Evolutionary conservation across 805 yeast species (phyloP), one percentile per base, ranked within the genome.

Genomic region (Cyberlindnera misumaiensis): DNA sequence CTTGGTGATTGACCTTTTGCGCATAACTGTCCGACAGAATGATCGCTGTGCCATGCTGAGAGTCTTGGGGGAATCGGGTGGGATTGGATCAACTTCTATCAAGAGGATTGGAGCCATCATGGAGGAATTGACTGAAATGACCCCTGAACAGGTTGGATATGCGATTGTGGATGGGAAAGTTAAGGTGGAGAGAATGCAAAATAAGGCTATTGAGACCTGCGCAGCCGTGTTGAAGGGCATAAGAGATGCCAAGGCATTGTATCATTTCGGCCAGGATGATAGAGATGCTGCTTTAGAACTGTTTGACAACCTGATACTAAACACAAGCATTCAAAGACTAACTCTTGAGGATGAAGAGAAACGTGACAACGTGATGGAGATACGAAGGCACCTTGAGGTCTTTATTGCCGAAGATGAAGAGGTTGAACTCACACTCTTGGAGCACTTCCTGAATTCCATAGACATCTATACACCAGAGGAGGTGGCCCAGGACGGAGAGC

Each of bases 11-110:
- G 83, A 81, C 51, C 77, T 79, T 46, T 53, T 90, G 20, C 68
- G 87, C 25, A 75, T 80, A 2, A 63, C 84, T 5, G 67, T 73
- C 4, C 72, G 80, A 20, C 74, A 70, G 17, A 56, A 61, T 37
- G 95, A 87, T 53, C 62, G 71, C 41, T 55, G 75, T 22, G 84
- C 95, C 0, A 64, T 75, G 26, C 45, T 73, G 26, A 60, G 86
- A 26, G 66, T 65, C 37, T 65, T 76, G 28, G 45, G 42, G 2
- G 13, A 15, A 8, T 61, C 80, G 40, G 38, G 35, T 10, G 89
- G 93, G 0, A 52, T 87, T 9, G 96, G 96, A 0, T 67, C 63
- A 4, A 28, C 36, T 8, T 28, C 43, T 5, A 11, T 39, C 15
- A 40, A 39, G 30, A 45, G 38, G 36, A 43, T 41, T 13, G 22